These are phyloP conservation scores for Toxicodendron radicans DNA, from an alignment of 345 rosid species.

Conservation along the genomic window DNA sequence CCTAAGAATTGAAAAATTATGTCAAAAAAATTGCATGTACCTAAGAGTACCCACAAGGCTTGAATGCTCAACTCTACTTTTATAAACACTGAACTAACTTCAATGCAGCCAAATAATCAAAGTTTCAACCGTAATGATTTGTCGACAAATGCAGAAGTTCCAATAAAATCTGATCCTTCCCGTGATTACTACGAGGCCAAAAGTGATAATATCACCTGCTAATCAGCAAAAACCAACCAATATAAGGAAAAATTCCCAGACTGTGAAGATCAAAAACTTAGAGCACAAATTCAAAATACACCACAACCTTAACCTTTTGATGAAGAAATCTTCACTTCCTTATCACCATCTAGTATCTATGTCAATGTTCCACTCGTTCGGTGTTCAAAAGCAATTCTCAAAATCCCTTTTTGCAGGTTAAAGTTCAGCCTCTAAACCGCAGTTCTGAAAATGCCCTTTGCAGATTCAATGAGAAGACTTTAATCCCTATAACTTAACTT, in stretches of 20 bases:
- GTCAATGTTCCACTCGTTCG: slow-evolving; percentile 5
- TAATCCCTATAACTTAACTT: slow-evolving; percentile 26
- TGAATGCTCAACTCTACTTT: slow-evolving; percentile 6
- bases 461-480: slow-evolving; percentile 28
- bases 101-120: slow-evolving; percentile 11
- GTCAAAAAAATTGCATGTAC: not conserved
- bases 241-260: slow-evolving; percentile 25
- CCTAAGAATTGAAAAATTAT: not conserved
- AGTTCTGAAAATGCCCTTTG: slow-evolving; percentile 27
- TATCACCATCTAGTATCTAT: slow-evolving; percentile 25
- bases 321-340: slow-evolving; percentile 18
- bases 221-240: slow-evolving; percentile 26
- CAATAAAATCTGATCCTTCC: slow-evolving; percentile 9
- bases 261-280: slow-evolving; percentile 20
- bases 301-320: slow-evolving; percentile 10
- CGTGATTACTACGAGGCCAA: slow-evolving; percentile 6
- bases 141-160: slow-evolving; percentile 23
- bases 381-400: slow-evolving; percentile 6
- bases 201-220: slow-evolving; percentile 26
- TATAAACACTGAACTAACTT: slow-evolving; percentile 24
- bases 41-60: slow-evolving; percentile 11
- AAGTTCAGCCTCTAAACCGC: slow-evolving; percentile 16
- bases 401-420: slow-evolving; percentile 7
- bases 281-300: slow-evolving; percentile 21
- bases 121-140: slow-evolving; percentile 16